Conservation (phyloP, 129 eudicot genomes). For the Centaurea solstitialis region DNA sequence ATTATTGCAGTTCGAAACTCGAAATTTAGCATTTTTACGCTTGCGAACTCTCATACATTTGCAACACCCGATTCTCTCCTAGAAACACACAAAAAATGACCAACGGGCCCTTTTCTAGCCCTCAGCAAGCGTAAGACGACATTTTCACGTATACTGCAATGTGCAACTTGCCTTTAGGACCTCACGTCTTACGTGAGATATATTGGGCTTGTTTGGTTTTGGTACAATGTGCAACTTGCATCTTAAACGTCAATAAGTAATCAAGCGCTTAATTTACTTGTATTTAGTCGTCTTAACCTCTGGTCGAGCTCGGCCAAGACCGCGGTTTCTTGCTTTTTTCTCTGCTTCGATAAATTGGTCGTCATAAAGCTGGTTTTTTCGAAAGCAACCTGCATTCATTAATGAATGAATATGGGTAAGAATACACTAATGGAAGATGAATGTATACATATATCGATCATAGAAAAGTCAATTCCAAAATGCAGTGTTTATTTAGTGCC, state of each 20-base stretch:
- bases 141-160: constrained; percentile 15
- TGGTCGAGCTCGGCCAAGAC: constrained; percentile 95
- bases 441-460: background rate
- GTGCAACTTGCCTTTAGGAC: background rate
- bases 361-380: constrained; percentile 78
- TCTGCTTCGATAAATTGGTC: constrained; percentile 75
- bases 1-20: background rate
- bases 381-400: constrained; percentile 68
- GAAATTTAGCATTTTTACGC: constrained; percentile 28
- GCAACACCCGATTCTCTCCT: constrained; percentile 36
- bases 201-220: background rate
- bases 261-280: constrained; percentile 33
- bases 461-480: background rate
- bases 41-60: constrained; percentile 13
- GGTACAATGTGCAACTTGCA: constrained; percentile 17
- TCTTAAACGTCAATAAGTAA: constrained; percentile 18
- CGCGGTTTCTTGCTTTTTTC: constrained; percentile 96
- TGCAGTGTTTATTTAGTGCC: background rate
- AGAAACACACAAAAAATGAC: constrained; percentile 36
- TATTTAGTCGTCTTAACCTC: constrained; percentile 76
- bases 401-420: background rate
- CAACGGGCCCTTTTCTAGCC: constrained; percentile 32
- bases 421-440: background rate
- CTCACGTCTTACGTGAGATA: background rate
- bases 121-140: constrained; percentile 27